Conservation (phyloP, 2,329 filamentous ascomycete species). For the Calonectria leucothoes region DNA sequence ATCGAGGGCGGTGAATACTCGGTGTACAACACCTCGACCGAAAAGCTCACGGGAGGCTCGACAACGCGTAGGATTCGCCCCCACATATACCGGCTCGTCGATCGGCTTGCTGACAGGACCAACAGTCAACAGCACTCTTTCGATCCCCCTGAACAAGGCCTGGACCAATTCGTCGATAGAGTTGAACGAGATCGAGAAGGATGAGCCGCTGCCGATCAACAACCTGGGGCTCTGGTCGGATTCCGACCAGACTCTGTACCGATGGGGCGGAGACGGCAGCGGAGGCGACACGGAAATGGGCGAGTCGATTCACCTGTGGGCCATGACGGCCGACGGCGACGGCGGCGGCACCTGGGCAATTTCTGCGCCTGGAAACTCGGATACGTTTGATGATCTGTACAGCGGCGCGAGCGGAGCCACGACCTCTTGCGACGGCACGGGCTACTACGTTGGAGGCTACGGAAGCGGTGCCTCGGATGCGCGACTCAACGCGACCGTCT, state of each 20-base stretch:
- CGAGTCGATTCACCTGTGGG: slow-evolving; percentile 8
- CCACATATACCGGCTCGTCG: neutral
- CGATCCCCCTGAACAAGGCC: neutral
- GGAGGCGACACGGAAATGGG: neutral
- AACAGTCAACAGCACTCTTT: slow-evolving; percentile 8
- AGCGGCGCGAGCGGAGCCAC: slow-evolving; percentile 6
- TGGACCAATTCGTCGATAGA: slow-evolving; percentile 6
- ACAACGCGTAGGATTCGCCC: neutral
- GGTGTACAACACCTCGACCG: neutral
- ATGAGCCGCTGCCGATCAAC: slow-evolving; percentile 4
- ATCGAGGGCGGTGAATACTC: slow-evolving; percentile 13
- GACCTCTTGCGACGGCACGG: neutral
- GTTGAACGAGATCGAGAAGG: slow-evolving; percentile 10
- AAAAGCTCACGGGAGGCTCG: neutral
- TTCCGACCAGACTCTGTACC: neutral
- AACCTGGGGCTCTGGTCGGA: slow-evolving; percentile 9
- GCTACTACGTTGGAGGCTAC: slow-evolving; percentile 9
- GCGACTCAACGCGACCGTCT: slow-evolving; percentile 4
- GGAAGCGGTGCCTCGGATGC: slow-evolving; percentile 7
- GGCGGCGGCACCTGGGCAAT: slow-evolving; percentile 2
- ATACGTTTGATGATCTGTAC: slow-evolving; percentile 5
- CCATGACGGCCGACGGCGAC: neutral
- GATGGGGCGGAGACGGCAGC: slow-evolving; percentile 11
- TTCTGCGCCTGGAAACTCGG: neutral
- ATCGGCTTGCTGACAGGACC: neutral